These are phyloP conservation scores for Microbotryum violaceum DNA, from an alignment of 1,284 basidiomycete genomes.

Conservation along the genomic window DNA sequence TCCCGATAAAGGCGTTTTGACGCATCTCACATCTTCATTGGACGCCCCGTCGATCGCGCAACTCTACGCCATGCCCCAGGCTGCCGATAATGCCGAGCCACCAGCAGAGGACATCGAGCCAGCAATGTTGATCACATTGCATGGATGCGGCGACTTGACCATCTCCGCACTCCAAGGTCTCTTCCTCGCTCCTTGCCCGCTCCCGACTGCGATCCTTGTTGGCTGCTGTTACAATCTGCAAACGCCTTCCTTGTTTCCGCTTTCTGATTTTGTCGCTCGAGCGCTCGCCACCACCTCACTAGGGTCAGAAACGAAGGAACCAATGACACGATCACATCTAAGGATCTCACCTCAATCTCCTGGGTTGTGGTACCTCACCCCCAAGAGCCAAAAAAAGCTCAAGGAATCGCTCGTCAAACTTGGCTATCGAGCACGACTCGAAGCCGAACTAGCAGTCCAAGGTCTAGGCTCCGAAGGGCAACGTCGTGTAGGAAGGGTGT, in stretches of 20 bases:
- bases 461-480: conserved; percentile 2
- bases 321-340: conserved; percentile 18
- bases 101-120: neutral
- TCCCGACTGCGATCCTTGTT: conserved; percentile 9
- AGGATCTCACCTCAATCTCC: conserved; percentile 28
- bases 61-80: neutral
- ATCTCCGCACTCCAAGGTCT: conserved; percentile 22
- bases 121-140: conserved; percentile 24
- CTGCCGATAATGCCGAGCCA: neutral
- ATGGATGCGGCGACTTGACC: conserved; percentile 30
- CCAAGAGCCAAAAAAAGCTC: neutral
- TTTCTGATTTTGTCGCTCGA: conserved; percentile 6
- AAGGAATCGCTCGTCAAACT: conserved; percentile 20
- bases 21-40: conserved; percentile 20
- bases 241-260: conserved; percentile 17
- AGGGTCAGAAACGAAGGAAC: neutral
- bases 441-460: conserved; percentile 16
- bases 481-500: conserved; percentile 20
- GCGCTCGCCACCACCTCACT: neutral
- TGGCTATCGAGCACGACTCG: conserved; percentile 22
- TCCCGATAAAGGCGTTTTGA: conserved; percentile 5
- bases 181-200: neutral
- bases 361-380: conserved; percentile 19
- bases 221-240: conserved; percentile 32
- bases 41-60: conserved; percentile 13